Evolutionary conservation across 1,284 basidiomycete genomes (phyloP).

Genomic region (Cutaneotrichosporon daszewskae): DNA sequence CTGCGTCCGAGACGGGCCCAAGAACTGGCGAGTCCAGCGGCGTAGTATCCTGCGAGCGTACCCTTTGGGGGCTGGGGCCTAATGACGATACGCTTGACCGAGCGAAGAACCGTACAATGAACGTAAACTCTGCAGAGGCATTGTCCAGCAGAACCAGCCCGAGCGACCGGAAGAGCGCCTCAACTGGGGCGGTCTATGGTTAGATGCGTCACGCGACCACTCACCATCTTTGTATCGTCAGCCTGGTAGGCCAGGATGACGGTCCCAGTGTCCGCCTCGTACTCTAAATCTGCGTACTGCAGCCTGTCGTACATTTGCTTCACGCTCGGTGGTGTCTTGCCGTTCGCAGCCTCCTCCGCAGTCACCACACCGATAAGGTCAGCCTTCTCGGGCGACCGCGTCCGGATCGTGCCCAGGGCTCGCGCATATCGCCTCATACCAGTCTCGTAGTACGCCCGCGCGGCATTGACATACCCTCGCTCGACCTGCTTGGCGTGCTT

Average conservation of each 20-base stretch:
- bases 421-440: constrained; percentile 86
- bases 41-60: constrained; percentile 17
- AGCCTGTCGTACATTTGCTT: constrained; percentile 53
- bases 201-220: not conserved
- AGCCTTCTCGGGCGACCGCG: constrained; percentile 45
- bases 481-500: constrained; percentile 83
- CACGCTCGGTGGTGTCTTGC: constrained; percentile 47
- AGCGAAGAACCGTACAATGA: constrained; percentile 73
- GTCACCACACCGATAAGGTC: constrained; percentile 38
- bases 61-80: not conserved
- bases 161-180: constrained; percentile 75
- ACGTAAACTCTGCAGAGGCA: constrained; percentile 80
- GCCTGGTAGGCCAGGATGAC: constrained; percentile 78
- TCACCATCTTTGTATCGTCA: constrained; percentile 54
- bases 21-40: constrained; percentile 28
- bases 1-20: constrained; percentile 30
- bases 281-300: constrained; percentile 57
- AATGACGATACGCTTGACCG: constrained; percentile 5
- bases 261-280: constrained; percentile 59
- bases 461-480: constrained; percentile 74
- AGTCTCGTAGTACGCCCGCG: constrained; percentile 91
- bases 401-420: constrained; percentile 70
- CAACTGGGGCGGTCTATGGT: constrained; percentile 71
- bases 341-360: constrained; percentile 24
- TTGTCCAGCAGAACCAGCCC: constrained; percentile 89